Conservation (phyloP, 2,329 filamentous ascomycete species). For the Fusarium camptoceras region DNA sequence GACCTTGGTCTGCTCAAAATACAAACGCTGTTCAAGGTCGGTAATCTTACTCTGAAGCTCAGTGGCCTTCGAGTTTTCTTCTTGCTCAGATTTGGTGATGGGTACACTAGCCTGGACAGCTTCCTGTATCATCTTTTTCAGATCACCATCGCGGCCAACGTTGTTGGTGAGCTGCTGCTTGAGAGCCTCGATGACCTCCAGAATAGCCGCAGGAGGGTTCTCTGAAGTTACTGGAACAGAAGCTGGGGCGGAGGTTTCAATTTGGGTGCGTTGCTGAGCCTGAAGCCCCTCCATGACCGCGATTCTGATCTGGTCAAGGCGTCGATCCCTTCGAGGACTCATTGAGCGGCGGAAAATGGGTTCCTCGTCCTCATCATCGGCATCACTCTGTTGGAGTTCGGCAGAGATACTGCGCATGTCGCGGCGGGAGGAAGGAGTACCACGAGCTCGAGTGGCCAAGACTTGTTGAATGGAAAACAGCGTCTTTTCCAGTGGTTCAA, state of each 20-base stretch:
- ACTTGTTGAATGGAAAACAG: conserved; percentile 80
- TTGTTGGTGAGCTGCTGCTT: conserved; percentile 59
- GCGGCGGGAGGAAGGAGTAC: conserved; percentile 66
- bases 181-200: conserved; percentile 75
- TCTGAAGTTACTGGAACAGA: conserved; percentile 19
- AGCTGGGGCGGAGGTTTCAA: conserved; percentile 46
- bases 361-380: conserved; percentile 92
- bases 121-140: conserved; percentile 73
- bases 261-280: conserved; percentile 61
- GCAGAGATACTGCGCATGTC: conserved; percentile 75
- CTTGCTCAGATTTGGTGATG: conserved; percentile 62
- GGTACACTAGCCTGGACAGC: conserved; percentile 69
- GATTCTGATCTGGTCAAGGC: conserved; percentile 82
- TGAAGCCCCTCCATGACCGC: conserved; percentile 80
- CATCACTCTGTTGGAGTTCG: conserved; percentile 85
- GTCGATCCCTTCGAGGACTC: conserved; percentile 83
- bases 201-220: conserved; percentile 58
- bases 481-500: conserved; percentile 85
- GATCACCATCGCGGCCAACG: conserved; percentile 57
- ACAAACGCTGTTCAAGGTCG: conserved; percentile 69
- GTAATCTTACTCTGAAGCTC: conserved; percentile 70
- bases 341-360: conserved; percentile 72
- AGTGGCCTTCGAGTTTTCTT: conserved; percentile 64
- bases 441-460: conserved; percentile 68
- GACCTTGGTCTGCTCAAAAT: conserved; percentile 59